Evolutionary conservation across 225 moss, liverwort and hornwort species (phyloP).

Genomic region (Marchantia paleacea): DNA sequence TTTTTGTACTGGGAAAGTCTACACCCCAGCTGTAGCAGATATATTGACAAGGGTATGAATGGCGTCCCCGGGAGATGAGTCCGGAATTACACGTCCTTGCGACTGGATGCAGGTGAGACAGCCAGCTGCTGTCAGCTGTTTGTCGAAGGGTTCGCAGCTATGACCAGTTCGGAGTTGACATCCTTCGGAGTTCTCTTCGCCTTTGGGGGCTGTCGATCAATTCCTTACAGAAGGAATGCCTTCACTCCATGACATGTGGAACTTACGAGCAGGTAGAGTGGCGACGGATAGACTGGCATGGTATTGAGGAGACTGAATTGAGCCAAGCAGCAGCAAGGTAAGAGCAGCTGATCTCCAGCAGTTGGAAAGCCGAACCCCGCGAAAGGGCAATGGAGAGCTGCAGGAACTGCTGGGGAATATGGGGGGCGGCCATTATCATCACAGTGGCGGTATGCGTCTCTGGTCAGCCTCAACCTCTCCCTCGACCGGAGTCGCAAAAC

Average conservation of each 20-base stretch:
- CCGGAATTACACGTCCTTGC: not conserved
- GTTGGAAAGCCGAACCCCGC: not conserved
- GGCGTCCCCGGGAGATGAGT: not conserved
- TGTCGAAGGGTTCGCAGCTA: too few species aligned
- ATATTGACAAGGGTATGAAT: not conserved
- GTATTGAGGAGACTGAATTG: not conserved
- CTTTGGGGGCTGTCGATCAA: not conserved
- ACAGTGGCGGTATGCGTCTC: slow-evolving; percentile 1
- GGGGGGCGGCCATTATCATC: not conserved
- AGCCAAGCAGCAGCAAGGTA: not conserved
- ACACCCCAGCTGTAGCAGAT: not conserved
- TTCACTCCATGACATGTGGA: not conserved
- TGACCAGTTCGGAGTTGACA: too few species aligned
- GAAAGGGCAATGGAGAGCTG: not conserved
- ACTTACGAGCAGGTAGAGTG: not conserved
- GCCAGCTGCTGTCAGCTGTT: too few species aligned
- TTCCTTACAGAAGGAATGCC: not conserved
- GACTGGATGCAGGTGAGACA: not conserved
- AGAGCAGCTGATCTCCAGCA: not conserved
- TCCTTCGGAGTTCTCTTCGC: too few species aligned
- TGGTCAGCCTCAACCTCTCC: slow-evolving; percentile 7
- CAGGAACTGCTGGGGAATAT: not conserved
- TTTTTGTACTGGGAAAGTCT: too few species aligned
- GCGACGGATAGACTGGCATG: not conserved
- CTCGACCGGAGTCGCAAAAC: slow-evolving; percentile 19